Conservation (phyloP, 225 moss, liverwort and hornwort species). For the Pleurozium schreberi region DNA sequence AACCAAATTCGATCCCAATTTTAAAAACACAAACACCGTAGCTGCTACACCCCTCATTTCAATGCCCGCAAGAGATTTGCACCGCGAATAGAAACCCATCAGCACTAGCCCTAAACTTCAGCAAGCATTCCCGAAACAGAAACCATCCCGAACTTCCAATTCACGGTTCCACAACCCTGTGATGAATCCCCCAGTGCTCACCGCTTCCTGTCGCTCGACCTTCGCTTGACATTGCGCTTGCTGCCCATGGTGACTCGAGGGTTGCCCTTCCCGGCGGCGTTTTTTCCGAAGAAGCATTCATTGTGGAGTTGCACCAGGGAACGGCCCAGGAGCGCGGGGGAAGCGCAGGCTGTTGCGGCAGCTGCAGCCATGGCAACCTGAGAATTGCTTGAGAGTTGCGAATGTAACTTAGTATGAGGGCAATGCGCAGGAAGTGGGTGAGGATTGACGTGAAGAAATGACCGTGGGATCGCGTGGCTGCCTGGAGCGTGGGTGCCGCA, state of each 20-base stretch:
- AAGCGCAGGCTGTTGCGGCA: conserved; percentile 1
- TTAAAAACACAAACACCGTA: neutral
- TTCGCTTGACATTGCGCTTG: neutral
- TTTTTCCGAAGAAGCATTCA: neutral
- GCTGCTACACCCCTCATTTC: neutral
- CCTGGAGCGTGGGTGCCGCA: neutral
- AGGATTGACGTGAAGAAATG: neutral
- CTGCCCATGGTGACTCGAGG: neutral
- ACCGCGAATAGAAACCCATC: neutral
- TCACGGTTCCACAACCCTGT: neutral
- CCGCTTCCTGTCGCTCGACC: neutral
- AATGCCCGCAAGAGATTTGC: neutral
- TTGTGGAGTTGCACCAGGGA: conserved; percentile 1
- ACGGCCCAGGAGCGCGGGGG: conserved; percentile 5
- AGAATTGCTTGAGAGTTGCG: neutral
- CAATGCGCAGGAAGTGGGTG: neutral
- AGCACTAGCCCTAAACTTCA: neutral
- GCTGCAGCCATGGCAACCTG: conserved; percentile 12
- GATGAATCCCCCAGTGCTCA: neutral
- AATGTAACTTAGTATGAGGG: too few relatives aligned
- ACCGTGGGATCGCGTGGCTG: neutral
- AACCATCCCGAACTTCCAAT: neutral
- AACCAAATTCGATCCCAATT: neutral
- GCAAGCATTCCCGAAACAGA: neutral
- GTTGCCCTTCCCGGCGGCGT: neutral